Percentiles rank a stretch among this genome's conserved stretches.
These are phyloP conservation scores for Gilbertella persicaria DNA, from an alignment of 371 early-diverging fungal genomes.

Conservation along the genomic window DNA sequence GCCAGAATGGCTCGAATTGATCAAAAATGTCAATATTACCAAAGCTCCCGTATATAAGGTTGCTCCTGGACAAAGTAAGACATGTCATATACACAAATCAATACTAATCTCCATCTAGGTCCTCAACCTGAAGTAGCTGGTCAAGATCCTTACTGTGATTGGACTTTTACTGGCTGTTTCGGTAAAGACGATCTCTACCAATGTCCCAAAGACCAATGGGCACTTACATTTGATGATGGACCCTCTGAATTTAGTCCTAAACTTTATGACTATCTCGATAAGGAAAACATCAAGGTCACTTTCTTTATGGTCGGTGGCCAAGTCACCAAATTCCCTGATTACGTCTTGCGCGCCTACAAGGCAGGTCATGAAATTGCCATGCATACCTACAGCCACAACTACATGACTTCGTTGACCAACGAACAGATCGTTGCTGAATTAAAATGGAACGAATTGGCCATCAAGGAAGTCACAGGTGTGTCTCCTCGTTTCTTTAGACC, in stretches of 20 bases:
- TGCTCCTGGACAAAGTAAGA: slow-evolving; percentile 8
- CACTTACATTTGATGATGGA: slow-evolving; percentile 50
- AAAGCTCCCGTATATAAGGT: slow-evolving; percentile 42
- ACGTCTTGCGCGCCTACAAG: slow-evolving; percentile 37
- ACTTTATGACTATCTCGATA: slow-evolving; percentile 43
- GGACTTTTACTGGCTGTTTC: slow-evolving; percentile 56
- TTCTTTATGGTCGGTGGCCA: slow-evolving; percentile 60
- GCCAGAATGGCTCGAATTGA: slow-evolving; percentile 50
- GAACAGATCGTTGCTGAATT: slow-evolving; percentile 67
- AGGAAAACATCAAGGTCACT: slow-evolving; percentile 44
- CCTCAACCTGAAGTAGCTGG: slow-evolving; percentile 28
- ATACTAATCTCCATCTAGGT: slow-evolving; percentile 2
- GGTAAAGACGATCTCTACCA: slow-evolving; percentile 48
- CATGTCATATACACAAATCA: background rate
- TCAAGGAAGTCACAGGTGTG: slow-evolving; percentile 63
- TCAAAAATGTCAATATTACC: slow-evolving; percentile 37
- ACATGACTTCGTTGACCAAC: slow-evolving; percentile 60
- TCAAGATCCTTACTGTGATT: slow-evolving; percentile 53
- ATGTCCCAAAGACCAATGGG: slow-evolving; percentile 58
- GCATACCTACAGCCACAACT: slow-evolving; percentile 64
- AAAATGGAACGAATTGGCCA: slow-evolving; percentile 60
- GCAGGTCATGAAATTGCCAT: slow-evolving; percentile 58
- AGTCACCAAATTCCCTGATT: slow-evolving; percentile 49
- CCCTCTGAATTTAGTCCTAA: slow-evolving; percentile 38
- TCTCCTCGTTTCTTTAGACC: slow-evolving; percentile 66